Evolutionary conservation across 805 yeast genomes (phyloP).

Genomic region (Maudiozyma barnettii): DNA sequence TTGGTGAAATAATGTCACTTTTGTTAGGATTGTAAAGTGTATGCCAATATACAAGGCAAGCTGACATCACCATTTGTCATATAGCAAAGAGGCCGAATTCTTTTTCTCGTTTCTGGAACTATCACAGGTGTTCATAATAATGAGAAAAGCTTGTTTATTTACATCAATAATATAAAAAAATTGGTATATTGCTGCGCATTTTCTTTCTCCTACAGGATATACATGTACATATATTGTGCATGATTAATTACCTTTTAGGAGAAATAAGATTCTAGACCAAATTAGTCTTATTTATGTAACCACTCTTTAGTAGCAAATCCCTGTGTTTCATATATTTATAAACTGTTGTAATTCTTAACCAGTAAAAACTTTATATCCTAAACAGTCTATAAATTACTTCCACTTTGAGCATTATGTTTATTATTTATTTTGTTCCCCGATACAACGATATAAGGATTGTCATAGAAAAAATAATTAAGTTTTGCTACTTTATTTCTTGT

Average conservation of each 20-base stretch:
- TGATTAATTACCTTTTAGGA: not conserved
- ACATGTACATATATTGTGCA: not conserved
- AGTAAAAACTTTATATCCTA: not conserved
- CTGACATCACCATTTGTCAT: no score
- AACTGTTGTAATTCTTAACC: not conserved
- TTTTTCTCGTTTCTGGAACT: no score
- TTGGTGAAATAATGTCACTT: no score
- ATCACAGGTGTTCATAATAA: no score
- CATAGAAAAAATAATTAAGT: not conserved
- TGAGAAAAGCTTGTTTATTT: no score
- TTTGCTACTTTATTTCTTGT: not conserved
- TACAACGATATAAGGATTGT: not conserved
- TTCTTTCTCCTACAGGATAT: no score
- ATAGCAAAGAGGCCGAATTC: no score
- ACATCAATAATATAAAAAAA: no score
- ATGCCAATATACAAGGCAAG: no score
- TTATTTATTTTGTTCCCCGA: no score
- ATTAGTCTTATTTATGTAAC: not conserved
- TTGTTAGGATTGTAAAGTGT: no score
- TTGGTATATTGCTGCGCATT: no score
- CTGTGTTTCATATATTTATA: not conserved
- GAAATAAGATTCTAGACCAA: not conserved
- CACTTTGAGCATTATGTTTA: not conserved
- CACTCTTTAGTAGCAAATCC: not conserved
- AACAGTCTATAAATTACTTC: not conserved